Evolutionary conservation across 2,329 filamentous ascomycete species (phyloP), one percentile per base, ranked within the genome.

Genomic region (Phyllosticta citrichinensis): DNA sequence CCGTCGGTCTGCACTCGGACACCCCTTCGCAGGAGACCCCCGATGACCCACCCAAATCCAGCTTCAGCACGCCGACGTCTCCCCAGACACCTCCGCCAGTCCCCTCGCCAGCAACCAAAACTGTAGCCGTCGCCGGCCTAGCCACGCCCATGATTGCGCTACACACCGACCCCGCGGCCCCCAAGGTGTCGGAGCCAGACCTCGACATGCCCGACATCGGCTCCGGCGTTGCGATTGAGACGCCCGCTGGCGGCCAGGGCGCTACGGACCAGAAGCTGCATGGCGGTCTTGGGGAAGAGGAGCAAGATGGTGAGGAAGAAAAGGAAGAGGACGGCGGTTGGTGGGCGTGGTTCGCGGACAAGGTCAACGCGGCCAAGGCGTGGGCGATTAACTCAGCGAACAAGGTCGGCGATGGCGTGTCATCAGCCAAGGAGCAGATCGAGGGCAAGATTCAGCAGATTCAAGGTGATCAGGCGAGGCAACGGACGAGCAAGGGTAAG

Each of bases 1-100:
- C 86, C 0, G 70, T 84, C 12, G 87, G 87, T 4, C 70, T 83
- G 1, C 88, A 92, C 64, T 68, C 69, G 69, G 78, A 81, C 55
- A 68, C 78, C 0, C 78, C 79, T 17, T 74, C 78, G 2, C 71
- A 79, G 0, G 77, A 81, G 20, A 77, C 77, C n/a, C 83, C 81
- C 0, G 71, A 72, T 1, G 84, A 88, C 64, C 83, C 84, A 0
- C 75, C 54, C 30, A 25, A 58, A 62, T 4, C 33, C 47, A 1
- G 59, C 63, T 20, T 55, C 64, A 5, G 60, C 62, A n/a, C 63
- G 14, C 55, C 64, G 9, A 66, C n/a, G 9, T 51, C 27, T 53
- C 24, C 19, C 1, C 56, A 2, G 10, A 40, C n/a, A 6, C 35
- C 9, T 11, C 40, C 25, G 5, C 56, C 56, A 2, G 47, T 30